These are phyloP conservation scores for Wickerhamomyces ciferrii DNA, from an alignment of 805 yeast species.

Conservation along the genomic window DNA sequence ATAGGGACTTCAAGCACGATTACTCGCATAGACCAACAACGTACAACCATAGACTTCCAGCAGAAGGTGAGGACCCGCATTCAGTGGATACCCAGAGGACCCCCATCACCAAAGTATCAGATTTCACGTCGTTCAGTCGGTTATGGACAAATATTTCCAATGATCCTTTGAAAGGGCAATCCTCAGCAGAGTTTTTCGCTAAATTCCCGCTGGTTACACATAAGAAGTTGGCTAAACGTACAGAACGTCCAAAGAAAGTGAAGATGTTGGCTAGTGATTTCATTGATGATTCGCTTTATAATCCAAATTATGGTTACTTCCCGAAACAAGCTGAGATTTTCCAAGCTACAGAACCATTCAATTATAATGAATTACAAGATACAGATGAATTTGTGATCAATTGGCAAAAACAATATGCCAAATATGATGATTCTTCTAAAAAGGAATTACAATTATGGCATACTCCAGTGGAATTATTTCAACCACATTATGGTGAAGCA, in stretches of 20 bases:
- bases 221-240: constrained; percentile 19
- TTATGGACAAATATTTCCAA: constrained; percentile 11
- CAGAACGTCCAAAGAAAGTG: constrained; percentile 49
- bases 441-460: constrained; percentile 67
- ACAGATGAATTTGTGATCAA: constrained; percentile 64
- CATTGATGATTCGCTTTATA: constrained; percentile 80
- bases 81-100: not conserved
- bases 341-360: constrained; percentile 60
- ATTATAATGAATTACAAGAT: constrained; percentile 49
- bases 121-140: constrained; percentile 7
- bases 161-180: constrained; percentile 10
- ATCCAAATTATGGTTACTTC: constrained; percentile 80
- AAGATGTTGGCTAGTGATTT: constrained; percentile 77
- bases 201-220: constrained; percentile 13
- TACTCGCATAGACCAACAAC: constrained; percentile 18
- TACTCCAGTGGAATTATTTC: constrained; percentile 82
- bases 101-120: not conserved
- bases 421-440: constrained; percentile 35
- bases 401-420: constrained; percentile 61
- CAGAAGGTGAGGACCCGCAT: not conserved
- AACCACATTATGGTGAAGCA: constrained; percentile 82
- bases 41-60: constrained; percentile 17
- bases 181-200: constrained; percentile 15
- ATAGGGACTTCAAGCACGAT: constrained; percentile 7
- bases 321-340: constrained; percentile 74